Evolutionary conservation across 176 grass and related monocot species (phyloP), one percentile per base, ranked within the genome.

Genomic region (Juncus effusus): DNA sequence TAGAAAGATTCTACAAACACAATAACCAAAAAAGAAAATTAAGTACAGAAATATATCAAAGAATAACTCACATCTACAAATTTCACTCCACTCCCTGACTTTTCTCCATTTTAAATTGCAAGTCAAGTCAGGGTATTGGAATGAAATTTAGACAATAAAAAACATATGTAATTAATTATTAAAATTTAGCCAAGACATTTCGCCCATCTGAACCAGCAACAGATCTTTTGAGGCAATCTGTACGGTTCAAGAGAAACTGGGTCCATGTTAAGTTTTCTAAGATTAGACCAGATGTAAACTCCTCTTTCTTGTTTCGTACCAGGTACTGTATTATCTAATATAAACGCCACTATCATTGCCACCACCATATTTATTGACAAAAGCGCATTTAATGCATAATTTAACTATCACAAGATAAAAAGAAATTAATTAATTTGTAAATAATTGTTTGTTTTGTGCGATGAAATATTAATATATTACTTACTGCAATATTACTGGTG

Each of bases 261-360:
- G 54, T 99, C 94, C 7, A 74, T 65, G 61, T 99, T 88, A 13
- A 84, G 75, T 4, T 62, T 77, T n/a, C 19, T 87, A 9, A 78
- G 82, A 67, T 93, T 83, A 55, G 94, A 90, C 94, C 94, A 99
- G 65, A 99, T 93, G 67, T 99, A 99, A 11, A 99, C 88, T 10
- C 94, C 94, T 40, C 94, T 84, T 70, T 93, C 94, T 38, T 99
- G 82, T 76, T 69, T 89, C 80, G 80, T 89, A 16, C 94, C 88
- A 7, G 94, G 88, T 42, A 93, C 88, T 0, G 94, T 93, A 80
- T 99, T 90, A 59, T 97, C 94, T 2, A 97, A 85, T 51, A 97
- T 72, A 74, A 97, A 69, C 5, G 85, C 85, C 40, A 97, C 85
- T n/a, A 97, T 42, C 28, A 97, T 67, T 15, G 94, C 94, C 10